Base-by-base conservation (phyloP, 2,329 filamentous ascomycete genomes). In the Alternaria sp. region DNA sequence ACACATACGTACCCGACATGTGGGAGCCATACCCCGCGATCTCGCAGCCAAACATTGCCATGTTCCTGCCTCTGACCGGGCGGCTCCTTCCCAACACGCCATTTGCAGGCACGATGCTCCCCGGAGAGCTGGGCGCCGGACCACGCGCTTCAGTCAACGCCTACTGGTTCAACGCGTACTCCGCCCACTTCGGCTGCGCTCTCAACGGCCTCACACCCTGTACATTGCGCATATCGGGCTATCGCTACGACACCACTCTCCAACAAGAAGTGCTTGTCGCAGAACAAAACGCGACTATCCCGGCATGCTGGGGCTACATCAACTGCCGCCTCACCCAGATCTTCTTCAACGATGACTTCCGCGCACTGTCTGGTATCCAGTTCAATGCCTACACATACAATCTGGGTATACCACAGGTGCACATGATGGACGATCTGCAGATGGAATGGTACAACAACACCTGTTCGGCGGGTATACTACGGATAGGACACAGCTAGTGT, bases 141-240 rank as follows among this genome's bases (percentile, higher is more conserved):
- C 78, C 79, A 26, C 81, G 80, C 12, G 79, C 80, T 11, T 74
- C 73, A 26, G 76, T 82, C 53, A 70, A 79, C 11, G 80, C 81
- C 10, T 86, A 83, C 77, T 85, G 83, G 81, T 86, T 87, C 77
- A 79, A 85, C 68, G 82, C 83, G 3, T 78, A 79, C 61, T 81
- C 78, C 44, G 83, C 78, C 2, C 83, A 78, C 66, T 80, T 86
- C 54, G 84, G 82, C 10, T 86, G 85, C 67, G 81, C 83, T 47
- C 81, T 83, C 40, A 76, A 69, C 57, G 77, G 80, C 23, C 65
- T 78, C 23, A 71, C 74, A 19, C 63, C 77, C n/a, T 83, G 82
- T 71, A 73, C 73, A 25, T 71, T 86, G 65, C 81, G 80, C 59
- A 80, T 85, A 55, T 83, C 81, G 2, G 83, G 80, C 11, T 84